phyloP scores from a whole-genome alignment of 1,284 basidiomycete genomes.

The Ceratobasidium sp. region DNA sequence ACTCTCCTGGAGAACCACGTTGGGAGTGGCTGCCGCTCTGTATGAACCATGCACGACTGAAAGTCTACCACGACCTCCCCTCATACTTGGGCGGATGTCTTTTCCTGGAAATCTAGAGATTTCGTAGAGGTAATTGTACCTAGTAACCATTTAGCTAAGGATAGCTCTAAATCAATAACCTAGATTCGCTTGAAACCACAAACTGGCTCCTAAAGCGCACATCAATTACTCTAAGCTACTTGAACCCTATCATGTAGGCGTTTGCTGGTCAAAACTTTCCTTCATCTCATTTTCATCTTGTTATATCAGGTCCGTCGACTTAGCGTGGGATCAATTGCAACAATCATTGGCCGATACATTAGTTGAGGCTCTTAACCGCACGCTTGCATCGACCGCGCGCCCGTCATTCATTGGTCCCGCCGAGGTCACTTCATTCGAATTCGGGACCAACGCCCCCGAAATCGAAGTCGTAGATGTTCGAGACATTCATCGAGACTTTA shows the following conservation, averaged over 20 bases:
- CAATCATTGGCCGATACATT: constrained; percentile 70
- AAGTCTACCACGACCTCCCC: too few species aligned
- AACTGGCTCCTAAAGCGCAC: background rate
- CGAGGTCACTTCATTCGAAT: constrained; percentile 84
- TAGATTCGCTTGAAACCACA: background rate
- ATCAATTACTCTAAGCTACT: background rate
- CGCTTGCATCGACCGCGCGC: constrained; percentile 73
- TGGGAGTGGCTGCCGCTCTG: background rate
- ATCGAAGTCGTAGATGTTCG: constrained; percentile 90
- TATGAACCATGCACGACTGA: background rate
- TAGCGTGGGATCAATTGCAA: constrained; percentile 33
- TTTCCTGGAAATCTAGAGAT: background rate
- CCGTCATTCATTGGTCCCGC: constrained; percentile 96
- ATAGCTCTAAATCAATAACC: background rate
- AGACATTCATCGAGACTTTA: constrained; percentile 94
- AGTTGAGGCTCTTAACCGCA: constrained; percentile 81
- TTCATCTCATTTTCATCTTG: background rate
- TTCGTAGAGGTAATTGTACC: background rate
- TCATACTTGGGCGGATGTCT: constrained; percentile 10
- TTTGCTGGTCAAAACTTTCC: background rate
- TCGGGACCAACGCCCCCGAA: constrained; percentile 85
- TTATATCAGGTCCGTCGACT: constrained; percentile 28
- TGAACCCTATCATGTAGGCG: constrained; percentile 3
- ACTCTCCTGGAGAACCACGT: background rate
- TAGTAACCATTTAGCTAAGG: background rate